Percentiles rank a stretch among this genome's conserved stretches.
Evolutionary conservation across 2,329 filamentous ascomycete species (phyloP).

Genomic region (Ascosphaera acerosa): DNA sequence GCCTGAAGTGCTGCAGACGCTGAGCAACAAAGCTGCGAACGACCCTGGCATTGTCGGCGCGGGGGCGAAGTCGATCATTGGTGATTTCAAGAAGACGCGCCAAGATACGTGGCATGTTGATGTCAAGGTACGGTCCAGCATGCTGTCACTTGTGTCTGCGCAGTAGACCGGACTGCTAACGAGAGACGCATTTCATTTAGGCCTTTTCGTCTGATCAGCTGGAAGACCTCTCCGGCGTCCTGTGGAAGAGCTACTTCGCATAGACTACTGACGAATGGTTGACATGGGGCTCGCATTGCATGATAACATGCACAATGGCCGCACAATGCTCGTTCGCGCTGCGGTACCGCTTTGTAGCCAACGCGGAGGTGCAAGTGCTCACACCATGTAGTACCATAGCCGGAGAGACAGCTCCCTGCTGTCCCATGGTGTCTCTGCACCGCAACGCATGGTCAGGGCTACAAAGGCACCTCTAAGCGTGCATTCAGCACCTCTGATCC

Average conservation of each 20-base stretch:
- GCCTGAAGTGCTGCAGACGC: conserved; percentile 65
- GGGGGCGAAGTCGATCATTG: conserved; percentile 77
- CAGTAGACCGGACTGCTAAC: background rate
- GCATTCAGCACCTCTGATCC: too few species aligned
- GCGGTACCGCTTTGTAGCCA: too few species aligned
- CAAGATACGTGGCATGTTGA: conserved; percentile 98
- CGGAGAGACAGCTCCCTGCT: too few species aligned
- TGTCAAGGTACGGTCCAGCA: conserved; percentile 61
- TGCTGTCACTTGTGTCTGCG: conserved; percentile 7
- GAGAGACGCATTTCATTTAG: conserved; percentile 25
- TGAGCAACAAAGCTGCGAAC: conserved; percentile 63
- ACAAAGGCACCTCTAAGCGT: too few species aligned
- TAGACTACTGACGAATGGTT: conserved; percentile 16
- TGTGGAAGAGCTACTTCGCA: conserved; percentile 99
- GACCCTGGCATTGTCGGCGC: conserved; percentile 86
- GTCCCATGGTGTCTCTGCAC: too few species aligned
- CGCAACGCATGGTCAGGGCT: too few species aligned
- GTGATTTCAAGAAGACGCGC: conserved; percentile 97
- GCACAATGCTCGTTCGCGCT: too few species aligned
- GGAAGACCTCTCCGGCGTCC: conserved; percentile 80
- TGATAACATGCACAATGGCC: too few species aligned
- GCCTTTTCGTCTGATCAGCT: conserved; percentile 76
- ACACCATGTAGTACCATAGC: too few species aligned
- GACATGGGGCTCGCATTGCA: too few species aligned
- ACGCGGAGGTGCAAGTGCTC: too few species aligned